A percentile compares a stretch with the other conserved stretches of the same genome.
Evolutionary conservation across 164 flowering plant genomes (phyloP).

Genomic region (Aristolochia contorta): DNA sequence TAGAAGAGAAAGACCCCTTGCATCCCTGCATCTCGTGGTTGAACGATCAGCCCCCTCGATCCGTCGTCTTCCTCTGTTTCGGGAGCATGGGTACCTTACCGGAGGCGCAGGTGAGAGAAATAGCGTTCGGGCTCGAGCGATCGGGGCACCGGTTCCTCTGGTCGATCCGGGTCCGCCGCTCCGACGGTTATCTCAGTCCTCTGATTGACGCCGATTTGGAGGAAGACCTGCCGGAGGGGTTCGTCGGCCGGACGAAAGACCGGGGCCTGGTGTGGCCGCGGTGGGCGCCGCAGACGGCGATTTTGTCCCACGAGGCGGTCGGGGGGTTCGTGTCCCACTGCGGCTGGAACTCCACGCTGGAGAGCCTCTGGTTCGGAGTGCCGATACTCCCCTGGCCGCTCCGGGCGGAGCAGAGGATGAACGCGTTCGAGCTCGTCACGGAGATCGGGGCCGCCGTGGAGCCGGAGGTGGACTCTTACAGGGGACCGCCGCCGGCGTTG

Average conservation of each 20-base stretch:
- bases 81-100: constrained; percentile 24
- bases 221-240: constrained; percentile 6
- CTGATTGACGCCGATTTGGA: not conserved
- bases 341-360: constrained; percentile 5
- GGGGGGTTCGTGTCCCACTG: constrained; percentile 7
- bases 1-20: not conserved
- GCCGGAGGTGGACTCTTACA: not conserved
- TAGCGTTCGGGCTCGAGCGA: constrained; percentile 28
- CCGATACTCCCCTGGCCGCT: constrained; percentile 5
- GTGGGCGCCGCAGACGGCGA: constrained; percentile 8
- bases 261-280: constrained; percentile 5
- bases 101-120: constrained; percentile 17
- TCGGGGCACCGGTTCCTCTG: constrained; percentile 33
- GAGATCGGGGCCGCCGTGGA: not conserved
- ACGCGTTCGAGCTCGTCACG: constrained; percentile 4
- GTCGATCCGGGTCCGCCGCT: constrained; percentile 18
- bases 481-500: not conserved
- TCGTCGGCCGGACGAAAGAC: constrained; percentile 2
- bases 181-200: not conserved
- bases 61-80: constrained; percentile 31
- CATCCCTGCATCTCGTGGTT: constrained; percentile 18
- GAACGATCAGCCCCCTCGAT: constrained; percentile 22
- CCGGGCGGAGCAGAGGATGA: constrained; percentile 5
- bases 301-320: constrained; percentile 1
- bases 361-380: constrained; percentile 7